These are phyloP conservation scores for Aegilops tauschii DNA, from an alignment of 176 grass and related monocot genomes.

Conservation along the genomic window DNA sequence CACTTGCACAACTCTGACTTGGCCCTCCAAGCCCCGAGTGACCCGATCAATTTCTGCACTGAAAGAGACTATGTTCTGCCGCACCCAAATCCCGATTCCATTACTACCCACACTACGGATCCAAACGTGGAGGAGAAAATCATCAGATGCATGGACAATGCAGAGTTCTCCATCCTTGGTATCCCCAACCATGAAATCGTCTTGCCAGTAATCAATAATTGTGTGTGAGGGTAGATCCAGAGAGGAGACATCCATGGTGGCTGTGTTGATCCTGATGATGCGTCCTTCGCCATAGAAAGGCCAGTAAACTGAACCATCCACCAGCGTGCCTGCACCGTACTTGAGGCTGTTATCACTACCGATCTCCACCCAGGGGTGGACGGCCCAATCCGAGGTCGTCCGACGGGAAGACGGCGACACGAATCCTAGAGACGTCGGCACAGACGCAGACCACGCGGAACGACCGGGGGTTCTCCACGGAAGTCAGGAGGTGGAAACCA, in stretches of 20 bases:
- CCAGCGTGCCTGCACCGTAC: too few species aligned
- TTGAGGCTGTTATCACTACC: too few species aligned
- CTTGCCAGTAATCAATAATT: too few species aligned
- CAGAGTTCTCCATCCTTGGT: not conserved
- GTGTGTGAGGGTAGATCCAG: not conserved
- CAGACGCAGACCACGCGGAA: not conserved
- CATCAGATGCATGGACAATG: not conserved
- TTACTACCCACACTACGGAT: not conserved
- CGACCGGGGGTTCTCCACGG: not conserved
- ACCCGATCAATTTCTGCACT: not conserved
- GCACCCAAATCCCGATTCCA: not conserved
- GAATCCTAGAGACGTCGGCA: not conserved
- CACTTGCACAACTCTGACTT: not conserved
- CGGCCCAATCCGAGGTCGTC: fast-evolving
- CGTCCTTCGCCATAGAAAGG: too few species aligned
- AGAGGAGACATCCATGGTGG: too few species aligned
- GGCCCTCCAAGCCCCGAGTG: not conserved
- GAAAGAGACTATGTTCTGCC: not conserved
- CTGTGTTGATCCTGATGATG: too few species aligned
- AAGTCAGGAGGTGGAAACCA: not conserved
- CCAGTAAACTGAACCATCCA: too few species aligned
- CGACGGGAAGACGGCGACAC: not conserved
- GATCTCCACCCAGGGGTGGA: too few species aligned
- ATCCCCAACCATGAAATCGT: not conserved
- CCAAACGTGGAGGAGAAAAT: not conserved